Percentiles rank a stretch among this genome's conserved stretches.
Conservation (phyloP, 192 early-diverging fungal species). For the Diversispora epigaea region DNA sequence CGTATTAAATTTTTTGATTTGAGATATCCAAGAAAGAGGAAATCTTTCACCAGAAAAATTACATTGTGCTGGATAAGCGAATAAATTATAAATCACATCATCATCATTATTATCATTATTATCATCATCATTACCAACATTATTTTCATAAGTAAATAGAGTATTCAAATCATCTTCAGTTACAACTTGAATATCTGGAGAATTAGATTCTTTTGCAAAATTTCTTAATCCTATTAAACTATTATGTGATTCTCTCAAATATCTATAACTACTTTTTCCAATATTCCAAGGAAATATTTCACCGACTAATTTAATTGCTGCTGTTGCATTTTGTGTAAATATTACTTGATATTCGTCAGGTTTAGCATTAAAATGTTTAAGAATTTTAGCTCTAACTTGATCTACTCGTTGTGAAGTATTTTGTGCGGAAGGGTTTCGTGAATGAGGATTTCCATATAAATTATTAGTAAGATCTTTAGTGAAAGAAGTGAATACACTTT, state of each 20-base stretch:
- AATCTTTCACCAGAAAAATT: conserved; percentile 79
- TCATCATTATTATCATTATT: background rate
- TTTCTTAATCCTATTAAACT: conserved; percentile 73
- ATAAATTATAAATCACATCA: conserved; percentile 46
- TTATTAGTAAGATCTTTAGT: conserved; percentile 48
- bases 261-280: conserved; percentile 48
- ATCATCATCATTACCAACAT: background rate
- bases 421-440: conserved; percentile 54
- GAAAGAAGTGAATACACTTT: conserved; percentile 46
- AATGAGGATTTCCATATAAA: conserved; percentile 69
- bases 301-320: conserved; percentile 72
- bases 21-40: conserved; percentile 57
- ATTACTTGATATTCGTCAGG: conserved; percentile 66
- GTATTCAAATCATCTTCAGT: conserved; percentile 29
- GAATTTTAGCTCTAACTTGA: conserved; percentile 53
- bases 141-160: background rate
- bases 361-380: conserved; percentile 59
- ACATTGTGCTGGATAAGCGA: conserved; percentile 83
- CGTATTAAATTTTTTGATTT: conserved; percentile 43
- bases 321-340: conserved; percentile 79
- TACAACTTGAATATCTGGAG: conserved; percentile 29
- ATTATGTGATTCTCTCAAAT: conserved; percentile 71
- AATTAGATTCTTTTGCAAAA: conserved; percentile 46
- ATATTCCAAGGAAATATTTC: conserved; percentile 63
- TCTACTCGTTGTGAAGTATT: conserved; percentile 56